These are phyloP conservation scores for Colletotrichum euphorbiae DNA, from an alignment of 2,329 filamentous ascomycete genomes.

Conservation along the genomic window DNA sequence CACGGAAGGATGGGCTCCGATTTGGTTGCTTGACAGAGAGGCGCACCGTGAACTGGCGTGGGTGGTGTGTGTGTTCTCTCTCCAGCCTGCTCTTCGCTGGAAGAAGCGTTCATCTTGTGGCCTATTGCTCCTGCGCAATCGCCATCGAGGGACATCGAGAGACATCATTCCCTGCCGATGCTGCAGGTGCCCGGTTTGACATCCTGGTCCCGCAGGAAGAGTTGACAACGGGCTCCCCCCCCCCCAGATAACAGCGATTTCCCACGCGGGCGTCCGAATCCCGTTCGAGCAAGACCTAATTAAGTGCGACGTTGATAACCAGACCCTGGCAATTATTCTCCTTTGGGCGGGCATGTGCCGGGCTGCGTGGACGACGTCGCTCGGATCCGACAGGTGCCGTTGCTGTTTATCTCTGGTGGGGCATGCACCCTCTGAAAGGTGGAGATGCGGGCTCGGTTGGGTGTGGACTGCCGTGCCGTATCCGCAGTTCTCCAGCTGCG, in stretches of 20 bases:
- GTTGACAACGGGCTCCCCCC: no score
- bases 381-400: conserved; percentile 24
- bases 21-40: conserved; percentile 1
- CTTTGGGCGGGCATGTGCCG: conserved; percentile 30
- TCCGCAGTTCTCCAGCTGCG: conserved; percentile 2
- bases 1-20: conserved; percentile 21
- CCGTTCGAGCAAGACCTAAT: not conserved
- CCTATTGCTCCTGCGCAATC: not conserved
- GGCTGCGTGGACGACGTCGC: conserved; percentile 9
- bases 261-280: conserved; percentile 5
- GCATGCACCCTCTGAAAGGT: conserved; percentile 20
- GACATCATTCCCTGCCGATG: conserved; percentile 1
- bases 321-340: not conserved
- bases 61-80: not conserved
- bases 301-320: conserved; percentile 16
- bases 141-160: not conserved
- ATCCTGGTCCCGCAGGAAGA: conserved; percentile 1
- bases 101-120: conserved; percentile 5
- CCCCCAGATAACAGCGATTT: conserved; percentile 27
- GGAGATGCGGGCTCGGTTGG: conserved; percentile 8
- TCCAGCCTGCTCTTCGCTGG: not conserved
- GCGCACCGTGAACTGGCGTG: not conserved
- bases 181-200: conserved; percentile 26
- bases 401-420: conserved; percentile 30
- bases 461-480: conserved; percentile 12